phyloP scores from a whole-genome alignment of 2,329 filamentous ascomycete species.

The Dendryphion nanum region DNA sequence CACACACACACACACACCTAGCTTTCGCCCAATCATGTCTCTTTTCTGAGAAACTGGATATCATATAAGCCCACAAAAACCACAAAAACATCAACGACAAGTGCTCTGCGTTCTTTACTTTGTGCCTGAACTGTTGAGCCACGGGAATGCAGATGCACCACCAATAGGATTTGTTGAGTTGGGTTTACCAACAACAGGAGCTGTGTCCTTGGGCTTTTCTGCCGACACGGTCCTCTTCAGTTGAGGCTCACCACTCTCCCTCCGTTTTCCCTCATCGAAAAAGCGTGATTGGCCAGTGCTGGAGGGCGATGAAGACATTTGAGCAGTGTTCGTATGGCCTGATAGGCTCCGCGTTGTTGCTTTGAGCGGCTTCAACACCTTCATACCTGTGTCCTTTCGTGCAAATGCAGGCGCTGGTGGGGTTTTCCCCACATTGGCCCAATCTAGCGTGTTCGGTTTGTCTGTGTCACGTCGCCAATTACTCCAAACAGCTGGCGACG shows the following conservation, averaged over 20 bases:
- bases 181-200: conserved; percentile 44
- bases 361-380: conserved; percentile 80
- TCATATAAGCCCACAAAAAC: too few species aligned
- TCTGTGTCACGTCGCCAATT: conserved; percentile 48
- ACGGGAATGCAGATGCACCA: conserved; percentile 89
- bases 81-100: too few species aligned
- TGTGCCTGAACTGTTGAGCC: conserved; percentile 78
- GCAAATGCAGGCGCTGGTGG: conserved; percentile 62
- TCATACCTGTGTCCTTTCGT: conserved; percentile 74
- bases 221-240: conserved; percentile 29
- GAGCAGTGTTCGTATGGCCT: conserved; percentile 15
- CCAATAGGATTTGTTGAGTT: conserved; percentile 79
- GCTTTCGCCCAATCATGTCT: too few species aligned
- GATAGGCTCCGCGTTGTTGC: conserved; percentile 53
- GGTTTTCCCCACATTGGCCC: conserved; percentile 55
- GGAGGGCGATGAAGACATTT: conserved; percentile 20
- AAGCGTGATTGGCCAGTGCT: conserved; percentile 44
- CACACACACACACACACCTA: too few species aligned
- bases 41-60: too few species aligned
- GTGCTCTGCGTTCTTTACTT: too few species aligned
- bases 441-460: conserved; percentile 46
- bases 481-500: conserved; percentile 46
- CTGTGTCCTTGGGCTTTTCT: conserved; percentile 40
- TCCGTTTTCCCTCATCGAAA: conserved; percentile 49
- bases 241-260: conserved; percentile 20